These are phyloP conservation scores for Spiraea crenata DNA, from an alignment of 331 rosid species.

Conservation along the genomic window DNA sequence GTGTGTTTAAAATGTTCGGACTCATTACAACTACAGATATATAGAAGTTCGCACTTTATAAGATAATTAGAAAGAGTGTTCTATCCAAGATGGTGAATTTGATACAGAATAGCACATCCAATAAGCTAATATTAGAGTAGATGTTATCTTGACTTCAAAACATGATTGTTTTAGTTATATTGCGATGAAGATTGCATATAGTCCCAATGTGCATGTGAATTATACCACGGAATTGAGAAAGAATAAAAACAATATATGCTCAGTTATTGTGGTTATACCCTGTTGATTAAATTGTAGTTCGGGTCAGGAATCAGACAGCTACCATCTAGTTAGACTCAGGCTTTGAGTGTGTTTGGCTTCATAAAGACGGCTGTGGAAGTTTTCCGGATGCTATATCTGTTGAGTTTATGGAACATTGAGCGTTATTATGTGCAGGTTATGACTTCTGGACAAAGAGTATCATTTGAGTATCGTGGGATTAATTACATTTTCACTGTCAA, in stretches of 20 bases:
- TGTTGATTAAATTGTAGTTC: background rate
- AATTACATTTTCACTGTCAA: slow-evolving; percentile 80
- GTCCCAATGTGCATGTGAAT: background rate
- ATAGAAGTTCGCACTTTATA: background rate
- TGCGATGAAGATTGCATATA: background rate
- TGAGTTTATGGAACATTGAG: slow-evolving; percentile 3
- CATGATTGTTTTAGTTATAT: background rate
- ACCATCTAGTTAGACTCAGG: background rate
- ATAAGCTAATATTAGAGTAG: background rate
- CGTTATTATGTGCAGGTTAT: slow-evolving; percentile 54
- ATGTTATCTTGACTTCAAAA: background rate
- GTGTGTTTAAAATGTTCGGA: slow-evolving; percentile 9
- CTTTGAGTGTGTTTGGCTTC: background rate
- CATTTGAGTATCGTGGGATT: slow-evolving; percentile 76
- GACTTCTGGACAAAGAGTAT: slow-evolving; percentile 87
- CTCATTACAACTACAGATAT: background rate
- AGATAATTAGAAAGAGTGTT: background rate
- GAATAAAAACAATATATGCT: background rate
- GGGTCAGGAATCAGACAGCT: background rate
- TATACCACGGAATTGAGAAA: background rate
- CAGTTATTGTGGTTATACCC: background rate
- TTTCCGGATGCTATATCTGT: background rate
- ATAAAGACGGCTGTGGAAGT: background rate
- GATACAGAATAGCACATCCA: background rate
- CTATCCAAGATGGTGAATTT: background rate